These are phyloP conservation scores for Dunaliella primolecta DNA, from an alignment of 139 green algal genomes.

Conservation along the genomic window DNA sequence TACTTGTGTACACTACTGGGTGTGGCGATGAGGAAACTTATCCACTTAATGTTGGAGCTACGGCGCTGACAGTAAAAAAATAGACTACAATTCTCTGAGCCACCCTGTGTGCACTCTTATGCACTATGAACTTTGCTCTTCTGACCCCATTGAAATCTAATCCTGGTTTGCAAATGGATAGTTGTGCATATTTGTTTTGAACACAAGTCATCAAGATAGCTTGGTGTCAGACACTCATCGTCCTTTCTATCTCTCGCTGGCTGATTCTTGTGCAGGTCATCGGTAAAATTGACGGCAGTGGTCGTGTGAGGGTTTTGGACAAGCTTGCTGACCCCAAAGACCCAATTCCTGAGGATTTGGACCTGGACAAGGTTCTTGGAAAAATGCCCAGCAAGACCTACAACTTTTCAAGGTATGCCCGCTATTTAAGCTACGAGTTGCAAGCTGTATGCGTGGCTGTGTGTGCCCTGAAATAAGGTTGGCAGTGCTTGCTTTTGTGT, in stretches of 20 bases:
- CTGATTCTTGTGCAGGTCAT: constrained; percentile 94
- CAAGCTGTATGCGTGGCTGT: too few relatives aligned
- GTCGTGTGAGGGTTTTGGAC: constrained; percentile 85
- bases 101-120: background rate
- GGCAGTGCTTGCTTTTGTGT: too few relatives aligned
- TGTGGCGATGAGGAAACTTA: constrained; percentile 32
- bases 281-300: constrained; percentile 85
- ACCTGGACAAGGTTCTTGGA: constrained; percentile 96
- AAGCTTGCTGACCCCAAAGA: constrained; percentile 46
- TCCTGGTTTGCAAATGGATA: too few relatives aligned
- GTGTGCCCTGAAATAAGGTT: too few relatives aligned
- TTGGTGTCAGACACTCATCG: too few relatives aligned
- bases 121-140: background rate
- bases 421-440: too few relatives aligned
- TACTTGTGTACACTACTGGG: too few relatives aligned
- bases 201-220: too few relatives aligned
- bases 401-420: constrained; percentile 54
- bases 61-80: constrained; percentile 28
- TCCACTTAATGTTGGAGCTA: background rate
- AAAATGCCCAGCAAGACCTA: constrained; percentile 98
- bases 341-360: constrained; percentile 84
- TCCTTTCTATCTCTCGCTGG: too few relatives aligned
- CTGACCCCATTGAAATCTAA: too few relatives aligned
- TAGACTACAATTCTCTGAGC: constrained; percentile 55
- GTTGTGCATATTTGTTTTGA: too few relatives aligned